Conservation (phyloP, 140 eudicot species). For the Oenanthe javanica region DNA sequence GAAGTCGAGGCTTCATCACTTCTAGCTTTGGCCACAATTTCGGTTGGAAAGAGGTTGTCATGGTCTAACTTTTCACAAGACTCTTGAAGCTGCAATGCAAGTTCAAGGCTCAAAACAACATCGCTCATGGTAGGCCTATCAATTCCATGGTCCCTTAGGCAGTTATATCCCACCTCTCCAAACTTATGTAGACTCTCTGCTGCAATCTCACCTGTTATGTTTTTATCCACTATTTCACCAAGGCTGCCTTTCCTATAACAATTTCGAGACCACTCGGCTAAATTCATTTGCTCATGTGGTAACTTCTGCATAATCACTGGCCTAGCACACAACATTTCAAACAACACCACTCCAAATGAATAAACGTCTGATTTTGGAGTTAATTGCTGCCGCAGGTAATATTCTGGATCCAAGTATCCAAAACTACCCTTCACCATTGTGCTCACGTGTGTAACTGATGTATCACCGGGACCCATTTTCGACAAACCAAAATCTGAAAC, state of each 20-base stretch:
- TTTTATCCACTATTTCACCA: background rate
- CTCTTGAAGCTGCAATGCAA: conserved; percentile 6
- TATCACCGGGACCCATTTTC: background rate
- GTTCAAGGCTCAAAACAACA: background rate
- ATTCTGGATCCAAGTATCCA: background rate
- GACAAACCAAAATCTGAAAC: conserved; percentile 8
- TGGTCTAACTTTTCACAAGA: background rate
- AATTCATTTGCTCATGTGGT: background rate
- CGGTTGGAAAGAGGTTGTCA: background rate
- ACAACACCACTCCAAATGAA: conserved; percentile 5
- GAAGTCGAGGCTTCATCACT: background rate
- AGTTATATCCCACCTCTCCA: background rate
- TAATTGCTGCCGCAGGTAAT: background rate
- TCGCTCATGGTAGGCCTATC: background rate
- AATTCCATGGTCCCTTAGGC: background rate
- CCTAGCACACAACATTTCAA: conserved; percentile 7
- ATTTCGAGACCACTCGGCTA: background rate
- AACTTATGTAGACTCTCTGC: background rate
- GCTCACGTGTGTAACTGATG: background rate
- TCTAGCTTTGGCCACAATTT: background rate
- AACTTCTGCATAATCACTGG: background rate
- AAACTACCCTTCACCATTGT: background rate
- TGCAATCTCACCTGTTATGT: background rate
- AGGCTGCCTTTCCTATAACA: background rate
- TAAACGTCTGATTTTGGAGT: background rate